Percentiles rank a stretch among this genome's conserved stretches.
Conservation (phyloP, 768 basidiomycete genomes). For the Russula brevipes region DNA sequence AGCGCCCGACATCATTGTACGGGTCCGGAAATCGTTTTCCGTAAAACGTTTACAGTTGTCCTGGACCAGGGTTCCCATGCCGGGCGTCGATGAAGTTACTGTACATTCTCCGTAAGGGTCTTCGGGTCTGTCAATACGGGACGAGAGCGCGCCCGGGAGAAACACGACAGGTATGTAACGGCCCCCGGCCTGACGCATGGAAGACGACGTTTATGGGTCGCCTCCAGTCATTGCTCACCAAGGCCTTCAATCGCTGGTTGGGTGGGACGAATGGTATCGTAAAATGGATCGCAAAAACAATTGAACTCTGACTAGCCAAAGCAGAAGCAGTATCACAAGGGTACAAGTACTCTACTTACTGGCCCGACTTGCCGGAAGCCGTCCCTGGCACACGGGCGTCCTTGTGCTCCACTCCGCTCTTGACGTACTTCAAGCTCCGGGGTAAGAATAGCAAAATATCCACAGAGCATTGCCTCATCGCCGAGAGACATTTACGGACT, state of each 20-base stretch:
- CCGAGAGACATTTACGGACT: background rate
- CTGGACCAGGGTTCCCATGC: background rate
- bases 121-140: background rate
- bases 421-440: background rate
- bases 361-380: background rate
- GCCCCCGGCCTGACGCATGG: conserved; percentile 4
- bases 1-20: background rate
- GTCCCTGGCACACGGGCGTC: background rate
- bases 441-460: background rate
- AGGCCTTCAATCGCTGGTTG: background rate
- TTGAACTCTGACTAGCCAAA: background rate
- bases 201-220: background rate
- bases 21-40: conserved; percentile 4
- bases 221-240: background rate
- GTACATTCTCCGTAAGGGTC: background rate
- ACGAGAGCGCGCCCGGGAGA: background rate
- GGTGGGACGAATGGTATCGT: background rate
- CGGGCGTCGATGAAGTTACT: background rate
- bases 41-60: background rate
- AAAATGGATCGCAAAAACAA: background rate
- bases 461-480: background rate
- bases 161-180: background rate
- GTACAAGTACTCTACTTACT: background rate
- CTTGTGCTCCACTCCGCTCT: background rate
- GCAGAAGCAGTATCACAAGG: background rate